phyloP scores from a whole-genome alignment of 1,139 yeast genomes.

The Protomyces inouyei region DNA sequence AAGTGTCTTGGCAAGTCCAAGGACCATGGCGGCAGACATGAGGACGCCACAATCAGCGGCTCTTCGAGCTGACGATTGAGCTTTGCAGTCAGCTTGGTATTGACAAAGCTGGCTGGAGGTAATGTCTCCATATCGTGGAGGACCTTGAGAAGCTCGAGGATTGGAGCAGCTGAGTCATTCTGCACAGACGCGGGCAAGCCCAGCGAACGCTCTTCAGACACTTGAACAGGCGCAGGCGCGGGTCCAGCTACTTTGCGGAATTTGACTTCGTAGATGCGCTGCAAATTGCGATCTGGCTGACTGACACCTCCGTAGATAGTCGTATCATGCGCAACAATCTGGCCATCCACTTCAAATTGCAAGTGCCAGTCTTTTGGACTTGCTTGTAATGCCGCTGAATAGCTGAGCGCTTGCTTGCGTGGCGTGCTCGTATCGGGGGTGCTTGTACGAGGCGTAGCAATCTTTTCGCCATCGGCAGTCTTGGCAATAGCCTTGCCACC shows the following conservation, averaged over 20 bases:
- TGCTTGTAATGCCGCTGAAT: conserved; percentile 31
- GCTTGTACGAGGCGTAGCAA: conserved; percentile 1
- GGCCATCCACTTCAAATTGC: conserved; percentile 61
- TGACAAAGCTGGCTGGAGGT: conserved; percentile 53
- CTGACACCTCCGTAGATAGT: conserved; percentile 76
- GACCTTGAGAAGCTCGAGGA: conserved; percentile 54
- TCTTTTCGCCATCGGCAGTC: conserved; percentile 1
- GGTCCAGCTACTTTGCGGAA: conserved; percentile 47
- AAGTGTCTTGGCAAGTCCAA: conserved; percentile 63
- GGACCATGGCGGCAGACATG: conserved; percentile 82
- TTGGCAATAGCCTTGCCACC: conserved; percentile 1
- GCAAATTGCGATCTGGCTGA: conserved; percentile 33
- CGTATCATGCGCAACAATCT: conserved; percentile 59
- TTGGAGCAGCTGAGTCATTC: conserved; percentile 46
- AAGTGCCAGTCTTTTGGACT: conserved; percentile 44
- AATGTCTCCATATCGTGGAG: conserved; percentile 46
- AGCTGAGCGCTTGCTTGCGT: conserved; percentile 17
- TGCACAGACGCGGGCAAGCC: conserved; percentile 39
- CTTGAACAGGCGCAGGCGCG: conserved; percentile 37
- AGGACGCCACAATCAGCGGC: conserved; percentile 78
- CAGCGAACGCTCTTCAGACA: conserved; percentile 38
- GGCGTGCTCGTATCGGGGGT: not conserved
- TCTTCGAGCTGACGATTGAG: conserved; percentile 84
- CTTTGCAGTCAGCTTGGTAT: conserved; percentile 81
- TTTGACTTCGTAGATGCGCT: conserved; percentile 49